phyloP scores from a whole-genome alignment of 2,329 filamentous ascomycete species.

The Peltaster fructicola region DNA sequence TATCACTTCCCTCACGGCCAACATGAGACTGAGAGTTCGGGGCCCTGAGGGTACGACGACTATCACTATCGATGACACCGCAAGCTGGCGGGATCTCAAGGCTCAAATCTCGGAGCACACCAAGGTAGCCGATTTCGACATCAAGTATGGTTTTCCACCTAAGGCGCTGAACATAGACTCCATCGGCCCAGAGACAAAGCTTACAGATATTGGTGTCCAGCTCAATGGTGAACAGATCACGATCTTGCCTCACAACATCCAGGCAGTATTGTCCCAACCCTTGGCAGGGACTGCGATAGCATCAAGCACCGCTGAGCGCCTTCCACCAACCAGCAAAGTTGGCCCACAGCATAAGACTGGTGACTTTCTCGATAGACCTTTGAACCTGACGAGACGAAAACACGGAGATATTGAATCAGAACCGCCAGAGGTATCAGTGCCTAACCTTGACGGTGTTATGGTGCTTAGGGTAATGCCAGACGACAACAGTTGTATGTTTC shows the following conservation, averaged over 20 bases:
- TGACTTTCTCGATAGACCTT: constrained; percentile 12
- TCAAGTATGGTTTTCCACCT: constrained; percentile 76
- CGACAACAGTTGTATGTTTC: constrained; percentile 89
- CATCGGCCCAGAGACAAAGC: constrained; percentile 31
- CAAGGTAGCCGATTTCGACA: constrained; percentile 46
- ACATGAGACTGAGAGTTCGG: constrained; percentile 59
- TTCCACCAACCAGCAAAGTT: constrained; percentile 10
- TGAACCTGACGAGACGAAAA: constrained; percentile 26
- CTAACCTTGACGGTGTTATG: constrained; percentile 36
- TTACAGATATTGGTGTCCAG: constrained; percentile 40
- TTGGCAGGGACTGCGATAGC: constrained; percentile 9
- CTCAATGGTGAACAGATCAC: constrained; percentile 53
- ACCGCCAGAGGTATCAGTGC: constrained; percentile 42
- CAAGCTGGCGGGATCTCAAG: constrained; percentile 46
- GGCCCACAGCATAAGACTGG: constrained; percentile 11
- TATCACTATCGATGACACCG: constrained; percentile 49
- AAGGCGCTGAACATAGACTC: constrained; percentile 45
- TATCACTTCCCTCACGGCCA: too few species aligned
- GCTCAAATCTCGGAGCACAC: constrained; percentile 45
- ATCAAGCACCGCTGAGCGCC: constrained; percentile 8
- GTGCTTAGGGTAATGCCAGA: constrained; percentile 90
- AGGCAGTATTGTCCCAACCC: constrained; percentile 18
- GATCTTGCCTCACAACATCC: constrained; percentile 32
- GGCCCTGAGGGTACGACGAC: constrained; percentile 56
- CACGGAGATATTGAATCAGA: constrained; percentile 32